Evolutionary conservation across 345 rosid species (phyloP).

Genomic region (Citrus sinensis): DNA sequence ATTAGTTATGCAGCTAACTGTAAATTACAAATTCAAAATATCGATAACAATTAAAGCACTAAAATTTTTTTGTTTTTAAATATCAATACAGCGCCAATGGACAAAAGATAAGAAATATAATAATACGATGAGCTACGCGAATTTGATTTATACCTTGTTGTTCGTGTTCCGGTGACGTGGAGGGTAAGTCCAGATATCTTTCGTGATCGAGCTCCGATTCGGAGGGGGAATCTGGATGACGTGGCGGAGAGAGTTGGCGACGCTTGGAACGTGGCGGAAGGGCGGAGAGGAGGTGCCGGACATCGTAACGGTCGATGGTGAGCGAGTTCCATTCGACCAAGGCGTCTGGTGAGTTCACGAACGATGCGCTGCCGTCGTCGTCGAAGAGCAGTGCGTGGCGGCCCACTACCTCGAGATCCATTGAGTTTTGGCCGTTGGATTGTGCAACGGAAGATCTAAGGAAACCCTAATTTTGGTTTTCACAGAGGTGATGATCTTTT

Average conservation of each 20-base stretch:
- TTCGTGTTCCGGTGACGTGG: conserved; percentile 32
- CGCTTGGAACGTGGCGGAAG: conserved; percentile 72
- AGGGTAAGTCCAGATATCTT: conserved; percentile 68
- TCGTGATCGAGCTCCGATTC: conserved; percentile 73
- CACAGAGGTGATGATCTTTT: neutral
- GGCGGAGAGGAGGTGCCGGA: conserved; percentile 87
- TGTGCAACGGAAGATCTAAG: neutral
- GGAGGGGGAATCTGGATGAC: conserved; percentile 23
- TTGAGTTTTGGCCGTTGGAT: conserved; percentile 11
- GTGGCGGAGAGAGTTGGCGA: conserved; percentile 28
- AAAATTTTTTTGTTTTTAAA: neutral
- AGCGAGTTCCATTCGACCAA: conserved; percentile 94
- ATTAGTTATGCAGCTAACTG: neutral
- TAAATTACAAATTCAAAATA: neutral
- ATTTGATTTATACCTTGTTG: conserved; percentile 39
- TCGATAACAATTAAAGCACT: neutral
- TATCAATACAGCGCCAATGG: neutral
- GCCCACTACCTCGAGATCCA: conserved; percentile 89
- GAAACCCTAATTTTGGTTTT: neutral
- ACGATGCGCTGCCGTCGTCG: conserved; percentile 77
- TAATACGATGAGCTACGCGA: neutral
- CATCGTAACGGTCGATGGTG: conserved; percentile 93
- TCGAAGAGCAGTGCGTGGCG: conserved; percentile 94
- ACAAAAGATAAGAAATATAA: neutral
- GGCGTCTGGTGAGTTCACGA: conserved; percentile 76